Evolutionary conservation across 73 alveolate genomes (phyloP), one percentile per base, ranked within the genome.

Genomic region (Paramecium caudatum): DNA sequence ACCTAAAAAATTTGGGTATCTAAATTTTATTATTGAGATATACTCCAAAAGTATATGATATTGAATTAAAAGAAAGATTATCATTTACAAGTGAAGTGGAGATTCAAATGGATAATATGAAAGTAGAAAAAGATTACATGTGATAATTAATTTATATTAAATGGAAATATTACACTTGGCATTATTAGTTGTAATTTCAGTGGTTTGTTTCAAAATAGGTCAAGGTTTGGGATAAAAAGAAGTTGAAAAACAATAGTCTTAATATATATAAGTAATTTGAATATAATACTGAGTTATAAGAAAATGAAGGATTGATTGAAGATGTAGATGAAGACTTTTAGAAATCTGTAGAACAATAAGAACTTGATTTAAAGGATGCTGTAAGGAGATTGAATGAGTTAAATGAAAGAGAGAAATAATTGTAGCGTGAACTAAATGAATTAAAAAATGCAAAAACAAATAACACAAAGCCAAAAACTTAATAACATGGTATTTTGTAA

Each of bases 1-100:
- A 39, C 93, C 93, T 5, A 86, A 86, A 19, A 86, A 86, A 33
- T 86, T 86, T 63, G 93, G 93, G 80, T 55, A 55, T 0, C 9
- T 55, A 15, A 55, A 9, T 23, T 6, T 12, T 23, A 23, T 0
- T 55, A 1, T 10, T 55, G 23, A 55, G 80, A 3, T 86, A 47
- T 25, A 62, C 61, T 23, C 47, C 88, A 0, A 74, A 43, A 8
- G 88, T 74, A 45, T 27, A 19, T 19, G 68, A 74, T 19, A 21
- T 41, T 7, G 88, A 74, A 39, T 16, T 74, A 4, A 1, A 41
- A 45, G 47, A 41, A 47, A 74, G 16, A 17, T 37, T 41, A 16
- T 19, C 15, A 9, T 55, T 21, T 27, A 27, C 80, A 23, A 23
- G n/a, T 55, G 80, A 55, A 55, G 80, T 55, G 1, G 80, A 55